A percentile compares a stretch with the other conserved stretches of the same genome.
These are phyloP conservation scores for Paramecium primaurelia DNA, from an alignment of 73 alveolate genomes.

Conservation along the genomic window DNA sequence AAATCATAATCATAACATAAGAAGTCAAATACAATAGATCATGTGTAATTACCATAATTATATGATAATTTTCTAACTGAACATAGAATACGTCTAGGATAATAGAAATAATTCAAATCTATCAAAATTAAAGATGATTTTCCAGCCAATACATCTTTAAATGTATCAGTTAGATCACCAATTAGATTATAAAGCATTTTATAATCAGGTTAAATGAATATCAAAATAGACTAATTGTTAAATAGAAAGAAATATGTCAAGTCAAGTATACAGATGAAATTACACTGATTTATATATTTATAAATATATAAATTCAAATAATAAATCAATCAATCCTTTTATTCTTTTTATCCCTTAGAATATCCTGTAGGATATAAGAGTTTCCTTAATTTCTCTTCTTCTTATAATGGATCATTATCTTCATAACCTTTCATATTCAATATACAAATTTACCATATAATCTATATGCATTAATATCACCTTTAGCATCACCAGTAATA, in stretches of 20 bases:
- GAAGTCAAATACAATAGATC: background rate
- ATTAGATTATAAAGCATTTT: background rate
- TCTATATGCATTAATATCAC: conserved; percentile 90
- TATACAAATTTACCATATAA: conserved; percentile 58
- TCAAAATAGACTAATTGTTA: background rate
- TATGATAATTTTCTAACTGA: background rate
- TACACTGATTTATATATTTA: background rate
- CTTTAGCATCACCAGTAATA: conserved; percentile 91
- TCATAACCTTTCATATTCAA: conserved; percentile 15
- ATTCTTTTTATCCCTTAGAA: conserved; percentile 49
- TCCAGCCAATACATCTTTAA: background rate
- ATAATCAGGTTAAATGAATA: background rate
- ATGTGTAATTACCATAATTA: background rate
- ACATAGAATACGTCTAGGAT: background rate
- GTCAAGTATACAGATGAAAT: background rate
- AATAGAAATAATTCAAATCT: background rate
- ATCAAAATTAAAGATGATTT: background rate
- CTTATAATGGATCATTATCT: conserved; percentile 54
- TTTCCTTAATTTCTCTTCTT: conserved; percentile 45
- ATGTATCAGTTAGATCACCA: background rate
- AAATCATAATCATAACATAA: background rate
- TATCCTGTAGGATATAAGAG: conserved; percentile 57
- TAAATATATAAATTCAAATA: no score
- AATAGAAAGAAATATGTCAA: background rate
- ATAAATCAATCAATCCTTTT: background rate